Evolutionary conservation across 495 filamentous ascomycete species (phyloP), one percentile per base, ranked within the genome.

Genomic region (Lasiosphaeriaceae sp.): DNA sequence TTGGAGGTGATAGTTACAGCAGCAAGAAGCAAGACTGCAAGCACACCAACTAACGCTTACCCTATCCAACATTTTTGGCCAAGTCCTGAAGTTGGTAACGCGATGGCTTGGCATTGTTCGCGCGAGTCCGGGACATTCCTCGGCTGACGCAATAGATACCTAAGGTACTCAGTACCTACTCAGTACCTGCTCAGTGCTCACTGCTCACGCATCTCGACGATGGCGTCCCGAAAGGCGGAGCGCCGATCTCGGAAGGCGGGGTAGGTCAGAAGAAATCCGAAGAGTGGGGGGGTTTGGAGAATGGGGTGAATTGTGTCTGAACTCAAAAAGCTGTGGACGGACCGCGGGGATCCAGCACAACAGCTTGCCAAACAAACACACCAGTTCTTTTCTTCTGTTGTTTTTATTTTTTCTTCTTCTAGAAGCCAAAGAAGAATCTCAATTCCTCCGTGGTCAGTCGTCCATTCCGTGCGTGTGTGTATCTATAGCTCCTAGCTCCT

Each of bases 191-290:
- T n/a, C n/a, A n/a, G n/a, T n/a, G n/a, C n/a, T n/a, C n/a, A n/a
- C n/a, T n/a, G n/a, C n/a, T n/a, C n/a, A n/a, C n/a, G n/a, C n/a
- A n/a, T n/a, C n/a, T n/a, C n/a, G 9, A 9, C 26, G 26, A 31
- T 31, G 26, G n/a, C 26, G 9, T 31, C 4, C 26, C 26, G 26
- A 31, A 31, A 31, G 26, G 26, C 3, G 26, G 26, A 31, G 26
- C 26, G 62, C 65, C 67, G 67, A 70, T 60, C 52, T 68, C 67
- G 65, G 67, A 70, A 64, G 63, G 67, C 58, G 65, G 67, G 67
- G 65, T 62, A 49, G 51, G 31, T 53, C 19, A 37, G 44, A 19
- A 43, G 39, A 14, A 5, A 12, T 14, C n/a, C 4, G n/a, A 17
- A 43, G 39, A 43, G 39, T 43, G 39, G 39, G 39, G 39, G 1